A percentile compares a stretch with the other conserved stretches of the same genome.
These are phyloP conservation scores for Cladosporium sphaerospermum DNA, from an alignment of 2,329 filamentous ascomycete species.

Conservation along the genomic window DNA sequence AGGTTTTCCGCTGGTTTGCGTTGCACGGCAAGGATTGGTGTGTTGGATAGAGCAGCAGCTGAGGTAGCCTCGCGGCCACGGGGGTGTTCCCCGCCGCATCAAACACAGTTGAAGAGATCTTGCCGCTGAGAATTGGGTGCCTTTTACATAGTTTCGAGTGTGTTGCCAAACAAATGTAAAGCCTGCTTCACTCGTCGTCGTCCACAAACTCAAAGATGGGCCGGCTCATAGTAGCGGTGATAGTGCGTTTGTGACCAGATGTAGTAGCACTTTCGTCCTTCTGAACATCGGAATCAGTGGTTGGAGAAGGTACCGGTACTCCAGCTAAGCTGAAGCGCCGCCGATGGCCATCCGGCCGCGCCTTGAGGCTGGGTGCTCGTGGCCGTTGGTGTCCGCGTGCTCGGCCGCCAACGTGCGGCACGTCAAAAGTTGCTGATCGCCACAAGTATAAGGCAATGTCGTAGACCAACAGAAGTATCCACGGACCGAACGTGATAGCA, in stretches of 20 bases:
- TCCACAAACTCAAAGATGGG: constrained; percentile 8
- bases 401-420: constrained; percentile 55
- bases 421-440: constrained; percentile 52
- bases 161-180: not conserved
- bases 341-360: constrained; percentile 47
- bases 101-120: not conserved
- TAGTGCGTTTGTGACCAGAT: constrained; percentile 2
- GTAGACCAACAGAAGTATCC: constrained; percentile 56
- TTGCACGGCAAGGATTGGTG: not conserved
- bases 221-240: constrained; percentile 9
- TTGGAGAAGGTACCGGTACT: constrained; percentile 15
- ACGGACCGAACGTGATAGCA: constrained; percentile 55
- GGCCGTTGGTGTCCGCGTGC: constrained; percentile 55
- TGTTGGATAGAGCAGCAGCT: not conserved
- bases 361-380: constrained; percentile 55
- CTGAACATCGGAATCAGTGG: not conserved
- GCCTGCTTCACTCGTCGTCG: constrained; percentile 3
- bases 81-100: not conserved
- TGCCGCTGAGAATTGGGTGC: not conserved
- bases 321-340: constrained; percentile 38
- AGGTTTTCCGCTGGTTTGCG: not conserved
- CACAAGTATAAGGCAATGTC: constrained; percentile 58
- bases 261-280: not conserved
- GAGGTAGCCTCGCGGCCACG: not conserved
- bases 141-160: no score